Evolutionary conservation across 768 basidiomycete species (phyloP), one percentile per base, ranked within the genome.

Genomic region (Lentinula sp.): DNA sequence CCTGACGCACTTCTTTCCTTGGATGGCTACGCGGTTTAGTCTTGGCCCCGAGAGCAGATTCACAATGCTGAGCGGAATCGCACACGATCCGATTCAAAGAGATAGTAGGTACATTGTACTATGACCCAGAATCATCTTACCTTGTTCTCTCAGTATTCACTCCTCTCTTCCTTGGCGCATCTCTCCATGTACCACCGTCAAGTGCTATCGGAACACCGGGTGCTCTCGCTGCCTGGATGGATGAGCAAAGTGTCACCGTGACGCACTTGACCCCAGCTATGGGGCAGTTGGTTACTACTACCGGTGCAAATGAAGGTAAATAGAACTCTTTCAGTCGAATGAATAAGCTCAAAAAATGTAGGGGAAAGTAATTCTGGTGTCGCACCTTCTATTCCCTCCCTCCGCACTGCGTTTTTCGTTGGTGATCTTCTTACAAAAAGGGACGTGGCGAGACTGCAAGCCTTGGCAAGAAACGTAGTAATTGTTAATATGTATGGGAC

Each of bases 401-500:
- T 99, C 20, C 77, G 74, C 41, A 93, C 90, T 68, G 97, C 97
- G 9, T 98, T 99, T 80, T 98, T 99, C 71, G 97, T 99, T 49
- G 97, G 97, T n/a, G 97, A 99, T 70, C 87, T 98, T 46, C 86
- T 99, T 59, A 98, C 97, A 63, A 99, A 98, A 74, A 91, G 97
- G 48, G 97, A 99, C 72, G 98, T 96, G 68, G 84, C 90, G 45
- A 91, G 97, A 39, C 82, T 99, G 2, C 97, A 99, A 72, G 81
- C 91, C 2, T 87, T 99, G 52, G 97, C 96, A 2, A 77, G 85
- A 12, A 97, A 98, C 67, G 94, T 95, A 13, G 80, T 86, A 37
- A 98, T 99, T 70, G 88, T 98, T 74, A 99, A 99, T 80, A 99
- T 99, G 97, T 99, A 98, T 72, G 97, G 97, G 15, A 98, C 97